Percentiles rank a stretch among this genome's conserved stretches.
Evolutionary conservation across 495 filamentous ascomycete species (phyloP).

Genomic region (Rhypophila decipiens): DNA sequence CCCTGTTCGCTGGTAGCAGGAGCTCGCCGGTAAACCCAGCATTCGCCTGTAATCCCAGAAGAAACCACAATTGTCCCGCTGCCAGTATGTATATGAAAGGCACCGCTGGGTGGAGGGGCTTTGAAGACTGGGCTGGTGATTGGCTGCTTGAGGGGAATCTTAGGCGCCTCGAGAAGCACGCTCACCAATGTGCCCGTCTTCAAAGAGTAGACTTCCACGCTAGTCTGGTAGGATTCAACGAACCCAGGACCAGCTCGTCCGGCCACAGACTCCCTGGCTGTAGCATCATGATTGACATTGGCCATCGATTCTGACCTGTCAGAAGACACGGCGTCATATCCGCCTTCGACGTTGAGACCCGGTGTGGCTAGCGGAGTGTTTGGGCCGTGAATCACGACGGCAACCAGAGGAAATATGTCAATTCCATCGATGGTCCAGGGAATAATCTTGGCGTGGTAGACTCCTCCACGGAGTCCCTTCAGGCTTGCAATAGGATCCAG

Average conservation of each 20-base stretch:
- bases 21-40: constrained; percentile 62
- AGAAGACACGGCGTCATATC: constrained; percentile 32
- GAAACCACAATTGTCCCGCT: constrained; percentile 62
- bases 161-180: constrained; percentile 57
- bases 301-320: constrained; percentile 32
- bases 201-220: constrained; percentile 79
- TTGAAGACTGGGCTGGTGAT: constrained; percentile 49
- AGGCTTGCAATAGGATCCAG: constrained; percentile 59
- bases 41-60: constrained; percentile 78
- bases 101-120: constrained; percentile 59
- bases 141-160: constrained; percentile 39
- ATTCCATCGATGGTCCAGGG: constrained; percentile 37
- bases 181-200: constrained; percentile 58
- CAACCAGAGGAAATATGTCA: constrained; percentile 57
- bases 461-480: constrained; percentile 70
- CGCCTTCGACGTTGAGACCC: constrained; percentile 26
- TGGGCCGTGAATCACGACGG: constrained; percentile 70
- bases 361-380: constrained; percentile 32
- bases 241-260: constrained; percentile 24
- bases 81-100: constrained; percentile 62
- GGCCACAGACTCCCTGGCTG: constrained; percentile 9
- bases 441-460: constrained; percentile 74
- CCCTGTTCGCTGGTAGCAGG: constrained; percentile 22
- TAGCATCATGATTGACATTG: constrained; percentile 19
- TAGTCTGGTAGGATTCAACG: constrained; percentile 65